Conservation (phyloP, 768 basidiomycete species). For the Lyophyllum atratum region DNA sequence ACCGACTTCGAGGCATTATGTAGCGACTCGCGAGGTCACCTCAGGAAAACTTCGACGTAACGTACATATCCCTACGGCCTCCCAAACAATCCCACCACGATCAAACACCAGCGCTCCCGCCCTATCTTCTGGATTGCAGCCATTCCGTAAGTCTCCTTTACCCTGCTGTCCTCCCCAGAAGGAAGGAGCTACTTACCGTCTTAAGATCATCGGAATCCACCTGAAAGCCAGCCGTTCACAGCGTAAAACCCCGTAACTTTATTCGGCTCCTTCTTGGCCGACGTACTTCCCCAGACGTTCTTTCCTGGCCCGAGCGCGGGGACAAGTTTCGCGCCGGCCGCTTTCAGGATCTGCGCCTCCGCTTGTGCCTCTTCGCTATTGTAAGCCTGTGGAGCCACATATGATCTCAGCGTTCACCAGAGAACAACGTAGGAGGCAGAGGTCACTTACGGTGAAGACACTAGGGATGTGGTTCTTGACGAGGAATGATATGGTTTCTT, state of each 20-base stretch:
- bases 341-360: slow-evolving; percentile 24
- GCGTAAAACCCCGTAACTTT: slow-evolving; percentile 35
- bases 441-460: slow-evolving; percentile 32
- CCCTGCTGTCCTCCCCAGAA: too few relatives aligned
- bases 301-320: slow-evolving; percentile 26
- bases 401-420: not conserved
- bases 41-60: too few relatives aligned
- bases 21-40: too few relatives aligned
- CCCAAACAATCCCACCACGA: too few relatives aligned
- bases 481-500: slow-evolving; percentile 25
- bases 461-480: slow-evolving; percentile 27
- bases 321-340: slow-evolving; percentile 24
- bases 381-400: slow-evolving; percentile 26
- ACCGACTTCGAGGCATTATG: too few relatives aligned
- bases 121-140: too few relatives aligned
- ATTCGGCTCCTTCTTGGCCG: slow-evolving; percentile 27
- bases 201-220: slow-evolving; percentile 27
- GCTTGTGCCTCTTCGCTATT: slow-evolving; percentile 29
- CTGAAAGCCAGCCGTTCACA: slow-evolving; percentile 37
- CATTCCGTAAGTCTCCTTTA: too few relatives aligned
- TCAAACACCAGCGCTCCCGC: too few relatives aligned
- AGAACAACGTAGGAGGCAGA: not conserved
- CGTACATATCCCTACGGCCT: too few relatives aligned
- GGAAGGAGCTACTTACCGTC: too few relatives aligned
- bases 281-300: slow-evolving; percentile 34